These are phyloP conservation scores for Vitis hybrid DNA, from an alignment of 177 flowering plant species.

Conservation along the genomic window DNA sequence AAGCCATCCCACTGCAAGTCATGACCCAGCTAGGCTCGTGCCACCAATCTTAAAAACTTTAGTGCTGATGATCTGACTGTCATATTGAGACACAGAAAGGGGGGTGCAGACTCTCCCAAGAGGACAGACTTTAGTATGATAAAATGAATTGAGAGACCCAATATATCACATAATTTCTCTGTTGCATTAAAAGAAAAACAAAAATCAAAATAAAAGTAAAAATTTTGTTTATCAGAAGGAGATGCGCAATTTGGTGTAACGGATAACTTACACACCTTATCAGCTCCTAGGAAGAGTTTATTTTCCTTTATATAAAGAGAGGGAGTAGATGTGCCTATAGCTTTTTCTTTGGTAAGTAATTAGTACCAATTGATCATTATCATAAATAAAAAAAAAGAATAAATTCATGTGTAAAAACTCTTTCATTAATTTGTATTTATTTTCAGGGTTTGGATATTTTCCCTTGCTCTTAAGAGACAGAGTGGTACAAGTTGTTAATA, in stretches of 20 bases:
- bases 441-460: background rate
- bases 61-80: constrained; percentile 9
- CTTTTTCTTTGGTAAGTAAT: background rate
- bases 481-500: constrained; percentile 18
- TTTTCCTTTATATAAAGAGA: constrained; percentile 9
- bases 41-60: constrained; percentile 15
- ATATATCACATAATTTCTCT: constrained; percentile 4
- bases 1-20: constrained; percentile 78
- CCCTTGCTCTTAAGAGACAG: constrained; percentile 14
- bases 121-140: background rate
- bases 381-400: background rate
- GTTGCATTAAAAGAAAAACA: background rate
- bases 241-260: background rate
- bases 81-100: constrained; percentile 11
- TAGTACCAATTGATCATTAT: background rate
- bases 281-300: constrained; percentile 3
- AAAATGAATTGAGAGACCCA: background rate
- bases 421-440: too few species aligned
- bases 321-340: background rate
- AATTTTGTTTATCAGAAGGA: background rate
- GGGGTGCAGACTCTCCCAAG: background rate
- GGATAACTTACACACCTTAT: constrained; percentile 18
- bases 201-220: background rate
- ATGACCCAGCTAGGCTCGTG: constrained; percentile 27
- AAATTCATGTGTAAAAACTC: background rate